Percentiles rank a stretch among this genome's conserved stretches.
phyloP scores from a whole-genome alignment of 345 rosid species.

The Physaria fendleri region DNA sequence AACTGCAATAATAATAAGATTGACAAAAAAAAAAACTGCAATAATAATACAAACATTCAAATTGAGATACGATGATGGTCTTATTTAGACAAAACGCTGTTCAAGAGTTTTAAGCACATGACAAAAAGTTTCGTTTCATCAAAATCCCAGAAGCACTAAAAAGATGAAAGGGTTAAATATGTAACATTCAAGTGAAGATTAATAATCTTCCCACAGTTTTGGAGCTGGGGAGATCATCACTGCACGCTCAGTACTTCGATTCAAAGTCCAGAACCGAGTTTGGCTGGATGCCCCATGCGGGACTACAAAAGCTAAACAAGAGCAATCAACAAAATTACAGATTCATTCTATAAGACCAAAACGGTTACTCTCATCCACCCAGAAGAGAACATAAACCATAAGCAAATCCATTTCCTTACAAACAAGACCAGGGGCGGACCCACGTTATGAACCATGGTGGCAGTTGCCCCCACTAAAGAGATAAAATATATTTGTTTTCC shows the following conservation, averaged over 20 bases:
- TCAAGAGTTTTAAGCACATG: slow-evolving; percentile 7
- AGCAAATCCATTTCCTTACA: background rate
- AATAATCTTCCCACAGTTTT: background rate
- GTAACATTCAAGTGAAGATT: no score
- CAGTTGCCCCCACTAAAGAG: no score
- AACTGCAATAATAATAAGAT: no score
- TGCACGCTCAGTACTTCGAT: slow-evolving; percentile 64
- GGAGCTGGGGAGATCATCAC: slow-evolving; percentile 31
- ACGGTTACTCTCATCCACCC: background rate
- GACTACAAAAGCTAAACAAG: background rate
- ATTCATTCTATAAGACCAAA: no score
- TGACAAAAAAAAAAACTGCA: no score
- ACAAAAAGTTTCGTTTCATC: background rate
- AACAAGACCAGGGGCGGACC: no score
- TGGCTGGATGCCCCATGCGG: slow-evolving; percentile 81
- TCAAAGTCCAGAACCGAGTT: slow-evolving; percentile 83
- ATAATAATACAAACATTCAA: background rate
- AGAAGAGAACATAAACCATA: no score
- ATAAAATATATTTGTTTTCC: no score
- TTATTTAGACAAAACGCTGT: slow-evolving; percentile 21
- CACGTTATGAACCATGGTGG: no score
- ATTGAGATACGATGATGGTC: slow-evolving; percentile 3
- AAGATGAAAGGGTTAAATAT: slow-evolving; percentile 2
- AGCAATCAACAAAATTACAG: no score
- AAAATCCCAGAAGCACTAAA: slow-evolving; percentile 5